Conservation (phyloP, 306 rosid species). For the Dryas drummondii region DNA sequence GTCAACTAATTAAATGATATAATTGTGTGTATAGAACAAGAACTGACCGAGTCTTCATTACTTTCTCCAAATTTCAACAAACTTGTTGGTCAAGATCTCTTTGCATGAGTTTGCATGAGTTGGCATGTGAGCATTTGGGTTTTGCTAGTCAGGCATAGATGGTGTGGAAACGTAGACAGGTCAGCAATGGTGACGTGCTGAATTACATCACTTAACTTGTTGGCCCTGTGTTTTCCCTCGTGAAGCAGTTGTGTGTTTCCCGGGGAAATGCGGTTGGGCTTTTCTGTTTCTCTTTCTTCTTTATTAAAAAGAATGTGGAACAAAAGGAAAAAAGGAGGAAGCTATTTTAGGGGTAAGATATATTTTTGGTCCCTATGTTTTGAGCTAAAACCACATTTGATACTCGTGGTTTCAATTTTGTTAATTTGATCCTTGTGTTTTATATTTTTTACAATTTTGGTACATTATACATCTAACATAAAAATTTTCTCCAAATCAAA, state of each 20-base stretch:
- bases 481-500: too few species aligned
- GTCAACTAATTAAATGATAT: background rate
- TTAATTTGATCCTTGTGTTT: too few species aligned
- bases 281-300: background rate
- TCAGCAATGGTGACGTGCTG: constrained; percentile 13
- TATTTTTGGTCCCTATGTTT: too few species aligned
- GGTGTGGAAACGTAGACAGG: background rate
- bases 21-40: background rate
- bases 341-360: background rate
- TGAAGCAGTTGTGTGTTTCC: constrained; percentile 9
- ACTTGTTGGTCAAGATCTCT: background rate
- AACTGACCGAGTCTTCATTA: background rate
- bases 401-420: too few species aligned
- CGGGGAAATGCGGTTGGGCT: constrained; percentile 2
- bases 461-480: too few species aligned
- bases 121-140: background rate
- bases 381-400: too few species aligned
- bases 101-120: background rate
- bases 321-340: background rate
- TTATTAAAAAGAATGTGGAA: background rate
- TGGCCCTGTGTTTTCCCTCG: constrained; percentile 19
- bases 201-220: background rate
- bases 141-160: constrained; percentile 10
- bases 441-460: too few species aligned
- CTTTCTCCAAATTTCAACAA: background rate